These are phyloP conservation scores for Gaultheria prostrata DNA, from an alignment of 148 eudicot genomes.

Conservation along the genomic window DNA sequence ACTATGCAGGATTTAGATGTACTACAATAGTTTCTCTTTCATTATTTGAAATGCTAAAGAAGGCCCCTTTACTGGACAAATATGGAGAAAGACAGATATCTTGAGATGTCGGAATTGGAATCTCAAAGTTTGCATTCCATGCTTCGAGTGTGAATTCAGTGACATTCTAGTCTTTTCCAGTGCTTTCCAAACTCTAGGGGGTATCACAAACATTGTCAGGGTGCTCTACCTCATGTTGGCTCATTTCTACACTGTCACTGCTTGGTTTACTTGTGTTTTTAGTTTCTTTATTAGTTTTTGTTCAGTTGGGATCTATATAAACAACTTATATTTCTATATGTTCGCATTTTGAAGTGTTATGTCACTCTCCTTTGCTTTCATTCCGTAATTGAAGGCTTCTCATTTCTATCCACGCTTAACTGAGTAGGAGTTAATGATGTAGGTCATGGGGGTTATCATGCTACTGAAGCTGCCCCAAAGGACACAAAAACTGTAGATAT, in stretches of 20 bases:
- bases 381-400: neutral
- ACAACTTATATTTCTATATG: neutral
- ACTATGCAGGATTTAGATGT: neutral
- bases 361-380: neutral
- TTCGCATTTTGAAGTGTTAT: neutral
- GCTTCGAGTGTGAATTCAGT: neutral
- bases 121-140: neutral
- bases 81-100: neutral
- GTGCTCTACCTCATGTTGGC: neutral
- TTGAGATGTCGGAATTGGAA: neutral
- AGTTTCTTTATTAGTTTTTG: neutral
- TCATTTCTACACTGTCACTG: neutral
- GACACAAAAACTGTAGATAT: conserved; percentile 47
- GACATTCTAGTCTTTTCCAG: neutral
- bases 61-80: neutral
- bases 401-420: neutral
- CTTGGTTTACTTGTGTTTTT: conserved; percentile 10
- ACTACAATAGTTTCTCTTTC: neutral
- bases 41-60: neutral
- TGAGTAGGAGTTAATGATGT: conserved; percentile 22
- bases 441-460: conserved; percentile 61
- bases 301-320: neutral
- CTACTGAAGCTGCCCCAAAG: conserved; percentile 52
- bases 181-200: neutral
- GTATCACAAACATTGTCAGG: neutral